Evolutionary conservation across 2,329 filamentous ascomycete species (phyloP), one percentile per base, ranked within the genome.

Genomic region (Pyrenophora tritici-repentis): DNA sequence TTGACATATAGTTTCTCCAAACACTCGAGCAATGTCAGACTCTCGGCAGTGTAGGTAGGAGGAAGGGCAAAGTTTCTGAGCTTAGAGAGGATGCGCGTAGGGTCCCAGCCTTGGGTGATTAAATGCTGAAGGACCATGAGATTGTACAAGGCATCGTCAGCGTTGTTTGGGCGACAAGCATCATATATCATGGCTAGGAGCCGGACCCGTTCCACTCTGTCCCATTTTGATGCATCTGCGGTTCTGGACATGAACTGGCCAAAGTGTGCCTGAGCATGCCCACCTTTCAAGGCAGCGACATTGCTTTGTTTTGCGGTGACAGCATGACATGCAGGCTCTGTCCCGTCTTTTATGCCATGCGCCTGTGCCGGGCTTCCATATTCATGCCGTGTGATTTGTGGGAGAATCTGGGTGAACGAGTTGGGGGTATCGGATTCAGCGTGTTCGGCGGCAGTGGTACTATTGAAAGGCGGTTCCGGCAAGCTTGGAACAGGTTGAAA

Each of bases 121-220:
- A 64, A 31, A 41, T 64, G 50, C 29, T 59, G 41, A 14, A 63
- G 9, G 13, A 55, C 58, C 45, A 50, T 51, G 29, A 42, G 35
- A 26, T 47, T 56, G 49, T 53, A 60, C 7, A 32, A 16, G 46
- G 47, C 56, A 13, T 52, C 48, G 10, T 55, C 43, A 10, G 40
- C 16, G 13, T 33, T 13, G 16, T 16, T 18, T 14, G 59, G 54
- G 14, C 48, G 47, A 46, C 45, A 62, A 3, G 41, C 35, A 26
- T 38, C 44, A 26, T 47, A 60, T 12, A 42, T 42, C 5, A 44
- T 22, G n/a, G 22, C 29, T 24, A 61, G 32, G 20, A 50, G 29
- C 13, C 22, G 14, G 16, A 31, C 17, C 9, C 50, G 47, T 12
- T 37, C 26, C 4, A 32, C 10, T 7, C 29, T 14, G 17, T 45